Base-by-base conservation (phyloP, 2,329 filamentous ascomycete species). In the Immersiporthe knoxdaviesiana region DNA sequence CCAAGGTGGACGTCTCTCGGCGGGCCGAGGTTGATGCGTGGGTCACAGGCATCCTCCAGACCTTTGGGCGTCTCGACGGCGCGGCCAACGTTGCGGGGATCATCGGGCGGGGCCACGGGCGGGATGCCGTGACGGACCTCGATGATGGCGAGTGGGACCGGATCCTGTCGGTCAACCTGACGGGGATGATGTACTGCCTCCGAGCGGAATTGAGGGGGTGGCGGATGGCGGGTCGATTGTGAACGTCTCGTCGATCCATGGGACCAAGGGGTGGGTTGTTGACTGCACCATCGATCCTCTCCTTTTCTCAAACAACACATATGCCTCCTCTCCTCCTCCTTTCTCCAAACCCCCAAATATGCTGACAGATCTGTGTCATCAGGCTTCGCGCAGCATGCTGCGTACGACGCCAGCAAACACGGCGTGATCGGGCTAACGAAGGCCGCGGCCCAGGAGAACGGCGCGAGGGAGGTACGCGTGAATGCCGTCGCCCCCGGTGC, bases 191-290 rank as follows among this genome's bases (percentile, higher is more conserved):
- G 83, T 83, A 84, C 74, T 85, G 83, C 70, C 72, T 85, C 71
- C 79, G 84, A 52, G 82, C 82, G 41, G 77, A 83, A 76, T 77
- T 85, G 56, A 75, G 75, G 50, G 80, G 54, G 81, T 88, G 62
- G 78, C 79, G 30, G 76, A 81, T 7, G 82, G 84, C 1, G 86
- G 86, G 10, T 87, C 86, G 70, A 88, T 90, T 74, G 87, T 90
- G 66, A 89, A 87, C 74, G 80, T 85, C 37, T 80, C 84, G 35
- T 87, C 84, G 59, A 84, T 85, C 44, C 83, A 85, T 50, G 86
- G 86, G 63, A 76, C 78, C 39, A 76, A 80, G 30, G n/a, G 76
- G 77, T 73, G 74, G 59, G 63, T 62, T 62, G 27, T 30, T 30
- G 16, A 30, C 24, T 56, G 24, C 50, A 6, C 35, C 35, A 8